phyloP scores from a whole-genome alignment of 352 stramenopile genomes.

The Phytopythium ostracodes region DNA sequence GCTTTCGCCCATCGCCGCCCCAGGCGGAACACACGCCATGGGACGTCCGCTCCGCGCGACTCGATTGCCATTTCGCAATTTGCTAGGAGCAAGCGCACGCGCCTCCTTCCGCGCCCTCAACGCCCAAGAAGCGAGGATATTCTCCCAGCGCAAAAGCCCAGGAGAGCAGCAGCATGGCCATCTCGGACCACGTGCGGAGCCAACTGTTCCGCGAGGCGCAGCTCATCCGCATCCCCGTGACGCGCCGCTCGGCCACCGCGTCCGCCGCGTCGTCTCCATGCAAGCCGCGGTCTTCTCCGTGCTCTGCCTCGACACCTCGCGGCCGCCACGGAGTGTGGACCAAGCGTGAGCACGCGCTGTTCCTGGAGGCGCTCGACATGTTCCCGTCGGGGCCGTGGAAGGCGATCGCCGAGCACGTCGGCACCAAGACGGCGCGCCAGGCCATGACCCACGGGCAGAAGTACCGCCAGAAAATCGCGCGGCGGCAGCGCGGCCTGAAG shows the following conservation, averaged over 20 bases:
- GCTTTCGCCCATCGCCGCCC: not conserved
- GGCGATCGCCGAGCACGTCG: slow-evolving; percentile 41
- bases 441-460: slow-evolving; percentile 93
- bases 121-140: too few species aligned
- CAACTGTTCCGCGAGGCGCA: slow-evolving; percentile 23
- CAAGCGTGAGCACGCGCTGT: slow-evolving; percentile 38
- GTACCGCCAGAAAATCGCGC: slow-evolving; percentile 76
- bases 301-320: not conserved
- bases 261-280: slow-evolving; percentile 4
- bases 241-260: slow-evolving; percentile 6
- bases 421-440: slow-evolving; percentile 76
- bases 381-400: slow-evolving; percentile 49
- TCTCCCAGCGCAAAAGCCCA: too few species aligned
- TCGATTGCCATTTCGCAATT: not conserved
- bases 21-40: not conserved
- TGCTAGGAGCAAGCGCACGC: too few species aligned
- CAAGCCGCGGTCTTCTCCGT: slow-evolving; percentile 7
- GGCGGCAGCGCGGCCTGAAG: slow-evolving; percentile 34
- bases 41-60: not conserved
- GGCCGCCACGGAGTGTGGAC: slow-evolving; percentile 30
- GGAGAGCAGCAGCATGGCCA: slow-evolving; percentile 23
- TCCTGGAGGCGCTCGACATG: slow-evolving; percentile 43
- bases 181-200: slow-evolving; percentile 29
- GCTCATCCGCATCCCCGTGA: slow-evolving; percentile 29
- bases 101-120: too few species aligned